Conservation (phyloP, 805 yeast species). For the Cyberlindnera euphorbiiphila region DNA sequence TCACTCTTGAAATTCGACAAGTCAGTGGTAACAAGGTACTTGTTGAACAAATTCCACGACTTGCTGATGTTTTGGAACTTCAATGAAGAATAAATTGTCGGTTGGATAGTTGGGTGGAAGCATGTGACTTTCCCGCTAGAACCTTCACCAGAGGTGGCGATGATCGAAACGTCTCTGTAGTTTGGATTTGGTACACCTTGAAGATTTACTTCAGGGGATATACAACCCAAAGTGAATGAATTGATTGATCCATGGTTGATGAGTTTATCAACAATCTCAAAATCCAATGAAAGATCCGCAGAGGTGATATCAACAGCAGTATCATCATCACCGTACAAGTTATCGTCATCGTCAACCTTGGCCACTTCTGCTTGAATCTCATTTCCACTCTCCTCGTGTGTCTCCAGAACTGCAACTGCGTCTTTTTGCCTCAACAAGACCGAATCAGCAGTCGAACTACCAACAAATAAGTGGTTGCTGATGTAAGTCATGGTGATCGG, state of each 20-base stretch:
- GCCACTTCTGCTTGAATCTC: slow-evolving; percentile 11
- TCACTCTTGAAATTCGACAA: slow-evolving; percentile 60
- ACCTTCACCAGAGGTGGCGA: slow-evolving; percentile 67
- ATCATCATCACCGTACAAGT: slow-evolving; percentile 31
- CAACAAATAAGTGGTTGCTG: slow-evolving; percentile 50
- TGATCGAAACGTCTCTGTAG: slow-evolving; percentile 58
- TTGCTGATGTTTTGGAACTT: slow-evolving; percentile 69
- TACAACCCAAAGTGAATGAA: slow-evolving; percentile 60
- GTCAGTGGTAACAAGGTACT: slow-evolving; percentile 70
- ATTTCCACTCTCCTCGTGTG: no score
- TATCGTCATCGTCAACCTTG: slow-evolving; percentile 44
- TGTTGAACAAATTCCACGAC: slow-evolving; percentile 68
- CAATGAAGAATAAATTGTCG: slow-evolving; percentile 61
- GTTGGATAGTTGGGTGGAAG: slow-evolving; percentile 65
- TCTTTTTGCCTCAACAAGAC: slow-evolving; percentile 34
- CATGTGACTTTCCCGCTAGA: slow-evolving; percentile 52
- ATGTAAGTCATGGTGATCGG: slow-evolving; percentile 37
- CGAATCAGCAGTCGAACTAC: slow-evolving; percentile 58
- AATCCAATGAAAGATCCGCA: slow-evolving; percentile 29
- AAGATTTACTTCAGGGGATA: slow-evolving; percentile 48
- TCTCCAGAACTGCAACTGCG: background rate
- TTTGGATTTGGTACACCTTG: slow-evolving; percentile 71
- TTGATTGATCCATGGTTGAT: slow-evolving; percentile 71
- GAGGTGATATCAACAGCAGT: slow-evolving; percentile 32
- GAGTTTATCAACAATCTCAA: slow-evolving; percentile 49